Conservation (phyloP, 768 basidiomycete species). For the Lyophyllum decastes region DNA sequence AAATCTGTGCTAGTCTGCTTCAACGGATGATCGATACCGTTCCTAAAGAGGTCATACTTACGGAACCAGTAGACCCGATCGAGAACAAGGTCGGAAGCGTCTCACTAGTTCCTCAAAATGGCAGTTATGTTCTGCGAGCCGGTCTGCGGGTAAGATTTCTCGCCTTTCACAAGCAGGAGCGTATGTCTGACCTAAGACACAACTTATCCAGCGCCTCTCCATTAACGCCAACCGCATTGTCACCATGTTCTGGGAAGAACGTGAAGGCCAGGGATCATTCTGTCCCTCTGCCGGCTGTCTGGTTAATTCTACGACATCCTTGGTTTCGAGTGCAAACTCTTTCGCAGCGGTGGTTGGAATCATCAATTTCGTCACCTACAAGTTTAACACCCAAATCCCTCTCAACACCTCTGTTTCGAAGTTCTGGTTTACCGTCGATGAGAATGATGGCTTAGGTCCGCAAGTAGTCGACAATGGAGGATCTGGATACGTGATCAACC, state of each 20-base stretch:
- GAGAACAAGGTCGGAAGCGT: neutral
- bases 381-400: neutral
- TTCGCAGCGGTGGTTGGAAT: neutral
- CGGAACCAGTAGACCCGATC: neutral
- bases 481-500: neutral
- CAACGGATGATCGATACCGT: constrained; percentile 1
- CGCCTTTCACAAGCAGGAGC: neutral
- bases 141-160: neutral
- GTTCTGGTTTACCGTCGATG: constrained; percentile 1
- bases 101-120: neutral
- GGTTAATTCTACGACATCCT: neutral
- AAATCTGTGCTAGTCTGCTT: neutral
- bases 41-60: neutral
- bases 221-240: neutral
- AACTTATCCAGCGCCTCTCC: neutral
- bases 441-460: neutral
- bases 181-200: neutral
- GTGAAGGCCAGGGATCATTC: neutral
- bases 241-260: neutral
- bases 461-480: neutral
- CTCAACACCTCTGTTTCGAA: neutral
- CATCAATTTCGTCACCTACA: neutral
- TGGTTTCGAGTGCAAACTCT: neutral
- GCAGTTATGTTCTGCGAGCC: neutral
- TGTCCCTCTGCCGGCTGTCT: neutral